These are phyloP conservation scores for Brassica nigra DNA, from an alignment of 345 rosid genomes.

Conservation along the genomic window DNA sequence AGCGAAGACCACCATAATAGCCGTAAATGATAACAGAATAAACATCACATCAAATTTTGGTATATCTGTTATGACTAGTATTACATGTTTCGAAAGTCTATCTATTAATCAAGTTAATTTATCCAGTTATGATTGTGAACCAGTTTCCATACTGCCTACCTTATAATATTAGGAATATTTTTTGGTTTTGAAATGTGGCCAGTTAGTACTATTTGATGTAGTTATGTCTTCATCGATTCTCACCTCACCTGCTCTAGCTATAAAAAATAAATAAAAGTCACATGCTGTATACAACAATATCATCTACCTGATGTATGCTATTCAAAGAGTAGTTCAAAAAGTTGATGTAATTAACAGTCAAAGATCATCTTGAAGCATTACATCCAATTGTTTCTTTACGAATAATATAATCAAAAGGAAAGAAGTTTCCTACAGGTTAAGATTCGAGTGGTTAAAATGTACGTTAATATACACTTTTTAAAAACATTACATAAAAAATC, in stretches of 20 bases:
- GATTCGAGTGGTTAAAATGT: slow-evolving; percentile 3
- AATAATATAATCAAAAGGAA: neutral
- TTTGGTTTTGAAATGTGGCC: slow-evolving; percentile 20
- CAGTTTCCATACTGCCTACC: neutral
- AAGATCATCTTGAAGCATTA: neutral
- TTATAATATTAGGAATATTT: neutral
- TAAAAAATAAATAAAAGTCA: slow-evolving; percentile 19
- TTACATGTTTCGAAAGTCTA: neutral
- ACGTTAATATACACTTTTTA: neutral
- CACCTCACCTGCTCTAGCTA: slow-evolving; percentile 38
- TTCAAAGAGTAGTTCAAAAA: slow-evolving; percentile 37
- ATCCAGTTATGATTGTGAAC: neutral
- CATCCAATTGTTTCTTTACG: neutral
- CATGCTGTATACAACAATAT: slow-evolving; percentile 31
- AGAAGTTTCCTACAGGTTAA: slow-evolving; percentile 6
- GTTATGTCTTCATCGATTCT: slow-evolving; percentile 35
- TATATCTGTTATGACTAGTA: neutral
- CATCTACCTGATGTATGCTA: slow-evolving; percentile 28
- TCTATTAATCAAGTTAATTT: neutral
- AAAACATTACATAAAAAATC: neutral
- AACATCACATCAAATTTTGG: neutral
- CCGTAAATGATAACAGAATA: neutral
- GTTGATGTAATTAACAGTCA: neutral
- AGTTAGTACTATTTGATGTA: slow-evolving; percentile 27
- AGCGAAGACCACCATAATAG: too few species aligned